Evolutionary conservation across 805 yeast genomes (phyloP).

Genomic region (Starmera caribaea): DNA sequence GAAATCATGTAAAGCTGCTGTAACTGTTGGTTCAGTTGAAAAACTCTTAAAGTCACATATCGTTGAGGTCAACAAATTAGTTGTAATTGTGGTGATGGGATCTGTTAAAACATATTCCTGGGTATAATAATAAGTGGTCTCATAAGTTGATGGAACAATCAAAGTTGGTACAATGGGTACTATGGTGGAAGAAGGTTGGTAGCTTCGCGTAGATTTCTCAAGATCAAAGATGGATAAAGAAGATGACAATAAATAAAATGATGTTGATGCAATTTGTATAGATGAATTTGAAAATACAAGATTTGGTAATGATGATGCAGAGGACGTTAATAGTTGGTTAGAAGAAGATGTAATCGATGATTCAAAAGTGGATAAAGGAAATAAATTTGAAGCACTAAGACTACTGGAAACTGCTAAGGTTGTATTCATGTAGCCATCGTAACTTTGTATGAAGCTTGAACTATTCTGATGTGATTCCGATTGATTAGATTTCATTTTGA

Average conservation of each 20-base stretch:
- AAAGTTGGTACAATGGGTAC: constrained; percentile 10
- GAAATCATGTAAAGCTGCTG: neutral
- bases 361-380: too few relatives aligned
- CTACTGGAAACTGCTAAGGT: too few relatives aligned
- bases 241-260: neutral
- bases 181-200: constrained; percentile 13
- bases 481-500: too few relatives aligned
- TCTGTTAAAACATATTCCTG: neutral
- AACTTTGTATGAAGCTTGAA: too few relatives aligned
- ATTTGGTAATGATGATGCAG: neutral
- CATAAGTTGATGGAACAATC: neutral
- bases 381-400: too few relatives aligned
- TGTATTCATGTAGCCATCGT: too few relatives aligned
- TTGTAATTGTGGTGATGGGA: neutral
- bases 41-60: neutral
- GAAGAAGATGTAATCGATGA: neutral
- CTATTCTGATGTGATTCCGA: too few relatives aligned
- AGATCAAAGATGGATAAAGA: constrained; percentile 2
- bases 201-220: constrained; percentile 7
- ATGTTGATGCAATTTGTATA: neutral
- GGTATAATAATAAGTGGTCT: neutral
- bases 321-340: neutral
- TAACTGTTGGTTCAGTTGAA: neutral
- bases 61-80: neutral
- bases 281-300: too few relatives aligned